Conservation (phyloP, 176 grass and related monocot species). For the Juncus inflexus region DNA sequence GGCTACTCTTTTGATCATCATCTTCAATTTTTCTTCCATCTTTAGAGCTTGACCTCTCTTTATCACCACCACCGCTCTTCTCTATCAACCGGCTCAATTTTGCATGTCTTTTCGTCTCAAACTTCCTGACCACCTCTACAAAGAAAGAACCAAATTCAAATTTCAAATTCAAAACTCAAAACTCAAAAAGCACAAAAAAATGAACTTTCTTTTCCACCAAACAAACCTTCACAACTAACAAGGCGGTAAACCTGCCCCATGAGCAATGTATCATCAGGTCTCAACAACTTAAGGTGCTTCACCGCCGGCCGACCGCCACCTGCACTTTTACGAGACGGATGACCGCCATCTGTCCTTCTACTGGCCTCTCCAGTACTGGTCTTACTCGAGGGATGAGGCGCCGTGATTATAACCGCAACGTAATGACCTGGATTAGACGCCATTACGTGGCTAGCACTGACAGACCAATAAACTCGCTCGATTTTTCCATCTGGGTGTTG, state of each 20-base stretch:
- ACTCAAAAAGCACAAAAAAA: conserved; percentile 5
- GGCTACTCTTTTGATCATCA: too few relatives aligned
- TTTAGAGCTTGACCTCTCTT: conserved; percentile 14
- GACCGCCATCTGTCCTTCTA: not conserved
- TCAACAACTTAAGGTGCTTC: conserved; percentile 86
- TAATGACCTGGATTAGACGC: conserved; percentile 67
- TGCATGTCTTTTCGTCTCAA: conserved; percentile 55
- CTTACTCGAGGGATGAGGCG: conserved; percentile 27
- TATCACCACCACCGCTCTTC: not conserved
- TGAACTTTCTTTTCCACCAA: not conserved
- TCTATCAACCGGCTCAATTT: conserved; percentile 29
- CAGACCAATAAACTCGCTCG: conserved; percentile 47
- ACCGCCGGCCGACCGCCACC: conserved; percentile 15
- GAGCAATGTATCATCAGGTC: conserved; percentile 57
- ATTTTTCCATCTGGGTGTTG: conserved; percentile 65
- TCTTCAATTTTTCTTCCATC: not conserved
- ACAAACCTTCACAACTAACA: conserved; percentile 75
- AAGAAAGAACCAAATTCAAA: not conserved
- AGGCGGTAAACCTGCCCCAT: conserved; percentile 89
- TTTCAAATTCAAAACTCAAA: not conserved
- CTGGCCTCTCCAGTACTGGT: not conserved
- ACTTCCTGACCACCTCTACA: conserved; percentile 57
- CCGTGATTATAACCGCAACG: conserved; percentile 48
- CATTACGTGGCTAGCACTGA: conserved; percentile 58
- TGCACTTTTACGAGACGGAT: too few relatives aligned